Conservation (phyloP, 805 yeast species). For the Wickerhamiella brachini region DNA sequence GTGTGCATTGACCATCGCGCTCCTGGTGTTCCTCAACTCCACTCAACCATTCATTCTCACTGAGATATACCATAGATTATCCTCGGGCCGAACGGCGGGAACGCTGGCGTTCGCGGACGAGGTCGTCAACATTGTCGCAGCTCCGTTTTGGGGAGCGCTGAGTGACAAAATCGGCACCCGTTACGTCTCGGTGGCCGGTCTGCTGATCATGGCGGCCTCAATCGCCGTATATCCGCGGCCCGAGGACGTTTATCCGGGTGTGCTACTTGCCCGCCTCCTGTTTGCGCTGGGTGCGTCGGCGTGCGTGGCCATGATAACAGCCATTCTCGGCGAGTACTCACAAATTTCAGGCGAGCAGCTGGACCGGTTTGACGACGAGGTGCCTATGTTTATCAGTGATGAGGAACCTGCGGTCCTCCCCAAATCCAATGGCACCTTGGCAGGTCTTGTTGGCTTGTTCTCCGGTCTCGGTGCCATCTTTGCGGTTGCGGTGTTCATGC, state of each 20-base stretch:
- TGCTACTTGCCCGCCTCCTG: slow-evolving; percentile 37
- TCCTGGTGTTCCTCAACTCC: slow-evolving; percentile 31
- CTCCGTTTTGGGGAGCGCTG: slow-evolving; percentile 52
- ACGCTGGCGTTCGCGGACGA: slow-evolving; percentile 47
- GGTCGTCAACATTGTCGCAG: slow-evolving; percentile 34
- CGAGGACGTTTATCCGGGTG: slow-evolving; percentile 33
- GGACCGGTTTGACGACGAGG: neutral
- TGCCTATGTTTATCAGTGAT: neutral
- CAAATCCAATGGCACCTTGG: slow-evolving; percentile 37
- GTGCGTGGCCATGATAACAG: slow-evolving; percentile 45
- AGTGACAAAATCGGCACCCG: slow-evolving; percentile 52
- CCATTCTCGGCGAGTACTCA: slow-evolving; percentile 37
- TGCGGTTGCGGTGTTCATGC: slow-evolving; percentile 40
- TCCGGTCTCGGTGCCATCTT: slow-evolving; percentile 58
- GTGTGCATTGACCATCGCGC: slow-evolving; percentile 30
- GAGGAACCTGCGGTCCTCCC: slow-evolving; percentile 1
- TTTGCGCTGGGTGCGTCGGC: slow-evolving; percentile 50
- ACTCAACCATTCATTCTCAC: slow-evolving; percentile 34
- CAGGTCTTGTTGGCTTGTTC: slow-evolving; percentile 48
- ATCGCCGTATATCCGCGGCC: slow-evolving; percentile 38
- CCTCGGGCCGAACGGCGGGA: slow-evolving; percentile 34
- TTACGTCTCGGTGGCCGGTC: slow-evolving; percentile 35
- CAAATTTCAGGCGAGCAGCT: neutral
- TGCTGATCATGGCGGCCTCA: slow-evolving; percentile 34
- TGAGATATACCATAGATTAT: slow-evolving; percentile 21